These are phyloP conservation scores for Pestalotiopsis sp. DNA, from an alignment of 2,329 filamentous ascomycete species.

Conservation along the genomic window DNA sequence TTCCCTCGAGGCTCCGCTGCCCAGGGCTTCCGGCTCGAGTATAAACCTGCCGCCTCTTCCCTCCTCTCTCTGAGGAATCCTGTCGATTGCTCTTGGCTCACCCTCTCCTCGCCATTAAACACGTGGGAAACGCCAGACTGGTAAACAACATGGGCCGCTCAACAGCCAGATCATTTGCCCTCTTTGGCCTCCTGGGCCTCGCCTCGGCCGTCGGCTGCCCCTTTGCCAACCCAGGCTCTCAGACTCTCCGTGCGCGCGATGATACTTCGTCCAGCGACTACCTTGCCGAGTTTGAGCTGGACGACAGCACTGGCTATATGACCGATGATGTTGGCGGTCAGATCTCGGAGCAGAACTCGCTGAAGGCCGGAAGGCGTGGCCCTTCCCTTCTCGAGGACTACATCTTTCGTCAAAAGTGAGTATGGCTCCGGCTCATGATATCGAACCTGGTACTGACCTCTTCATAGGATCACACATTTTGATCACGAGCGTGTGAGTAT, in stretches of 20 bases:
- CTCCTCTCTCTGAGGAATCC: not conserved
- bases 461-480: slow-evolving; percentile 26
- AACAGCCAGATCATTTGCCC: slow-evolving; percentile 21
- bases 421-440: not conserved
- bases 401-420: slow-evolving; percentile 60
- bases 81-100: not conserved
- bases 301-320: slow-evolving; percentile 58
- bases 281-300: slow-evolving; percentile 42
- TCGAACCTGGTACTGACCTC: not conserved
- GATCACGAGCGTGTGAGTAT: slow-evolving; percentile 59
- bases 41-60: not conserved
- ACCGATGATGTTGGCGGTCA: slow-evolving; percentile 72
- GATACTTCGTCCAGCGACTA: slow-evolving; percentile 24
- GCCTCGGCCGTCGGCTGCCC: slow-evolving; percentile 33
- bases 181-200: slow-evolving; percentile 28
- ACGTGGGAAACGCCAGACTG: not conserved
- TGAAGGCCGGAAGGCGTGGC: slow-evolving; percentile 55
- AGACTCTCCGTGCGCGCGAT: slow-evolving; percentile 24
- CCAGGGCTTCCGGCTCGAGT: not conserved
- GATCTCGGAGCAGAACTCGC: slow-evolving; percentile 66
- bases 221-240: slow-evolving; percentile 31
- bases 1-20: not conserved
- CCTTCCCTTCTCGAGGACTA: slow-evolving; percentile 65
- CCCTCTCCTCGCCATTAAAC: not conserved
- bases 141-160: slow-evolving; percentile 25